A percentile compares a stretch with the other conserved stretches of the same genome.
Evolutionary conservation across 2,329 filamentous ascomycete genomes (phyloP).

Genomic region (Botrytis squamosa): DNA sequence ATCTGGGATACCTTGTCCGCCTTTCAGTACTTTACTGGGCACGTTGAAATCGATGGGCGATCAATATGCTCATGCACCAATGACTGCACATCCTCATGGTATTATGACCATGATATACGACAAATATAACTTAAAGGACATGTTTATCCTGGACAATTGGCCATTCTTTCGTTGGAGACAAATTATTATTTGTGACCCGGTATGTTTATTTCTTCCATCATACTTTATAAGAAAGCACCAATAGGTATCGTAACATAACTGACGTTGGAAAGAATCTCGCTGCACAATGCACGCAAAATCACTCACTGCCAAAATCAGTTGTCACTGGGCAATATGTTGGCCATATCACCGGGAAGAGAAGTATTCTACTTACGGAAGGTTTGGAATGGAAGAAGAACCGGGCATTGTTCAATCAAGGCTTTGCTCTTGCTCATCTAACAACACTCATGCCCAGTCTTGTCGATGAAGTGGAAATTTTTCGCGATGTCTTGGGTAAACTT

Average conservation of each 20-base stretch:
- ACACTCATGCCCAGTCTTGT: slow-evolving; percentile 29
- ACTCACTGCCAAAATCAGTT: slow-evolving; percentile 13
- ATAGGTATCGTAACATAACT: neutral
- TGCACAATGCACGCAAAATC: slow-evolving; percentile 18
- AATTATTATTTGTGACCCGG: slow-evolving; percentile 19
- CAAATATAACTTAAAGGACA: slow-evolving; percentile 7
- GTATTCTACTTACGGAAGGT: slow-evolving; percentile 29
- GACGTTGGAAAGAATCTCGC: slow-evolving; percentile 8
- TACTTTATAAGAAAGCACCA: neutral
- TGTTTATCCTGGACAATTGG: slow-evolving; percentile 21
- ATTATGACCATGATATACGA: slow-evolving; percentile 23
- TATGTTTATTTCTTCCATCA: neutral
- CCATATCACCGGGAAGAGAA: slow-evolving; percentile 23
- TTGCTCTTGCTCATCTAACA: slow-evolving; percentile 27
- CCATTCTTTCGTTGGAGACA: slow-evolving; percentile 18
- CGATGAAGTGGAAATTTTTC: slow-evolving; percentile 26
- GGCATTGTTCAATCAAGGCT: slow-evolving; percentile 33
- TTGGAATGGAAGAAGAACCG: slow-evolving; percentile 33
- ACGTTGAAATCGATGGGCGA: slow-evolving; percentile 12
- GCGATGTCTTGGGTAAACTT: slow-evolving; percentile 23
- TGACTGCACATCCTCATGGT: slow-evolving; percentile 14
- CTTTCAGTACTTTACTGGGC: slow-evolving; percentile 15
- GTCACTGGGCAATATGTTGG: neutral
- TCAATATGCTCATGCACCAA: slow-evolving; percentile 14
- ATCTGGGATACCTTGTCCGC: slow-evolving; percentile 12